phyloP scores from a whole-genome alignment of 208 protist species.

The Angomonas deanei region DNA sequence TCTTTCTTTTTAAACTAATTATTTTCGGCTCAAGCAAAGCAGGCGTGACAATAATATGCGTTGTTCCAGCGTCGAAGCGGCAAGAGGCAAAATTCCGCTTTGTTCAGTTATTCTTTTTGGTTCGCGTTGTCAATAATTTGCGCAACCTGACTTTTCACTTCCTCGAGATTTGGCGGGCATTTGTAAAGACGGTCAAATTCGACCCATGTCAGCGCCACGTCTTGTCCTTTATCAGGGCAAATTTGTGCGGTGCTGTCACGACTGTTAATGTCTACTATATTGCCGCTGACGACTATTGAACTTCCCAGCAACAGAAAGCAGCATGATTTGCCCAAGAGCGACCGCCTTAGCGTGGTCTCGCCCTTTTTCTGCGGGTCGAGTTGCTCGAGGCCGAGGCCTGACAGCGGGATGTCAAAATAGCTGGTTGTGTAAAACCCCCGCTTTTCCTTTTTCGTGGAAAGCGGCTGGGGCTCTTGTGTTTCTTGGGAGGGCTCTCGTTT shows the following conservation, averaged over 20 bases:
- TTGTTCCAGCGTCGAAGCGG: too few relatives aligned
- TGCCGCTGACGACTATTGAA: slow-evolving; percentile 42
- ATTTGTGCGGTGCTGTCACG: slow-evolving; percentile 28
- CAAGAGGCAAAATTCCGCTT: too few relatives aligned
- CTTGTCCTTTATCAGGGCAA: slow-evolving; percentile 37
- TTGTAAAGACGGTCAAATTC: slow-evolving; percentile 28
- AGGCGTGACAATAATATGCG: too few relatives aligned
- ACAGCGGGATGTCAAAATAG: slow-evolving; percentile 24
- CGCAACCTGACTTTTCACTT: slow-evolving; percentile 23
- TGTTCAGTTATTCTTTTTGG: too few relatives aligned
- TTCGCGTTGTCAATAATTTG: too few relatives aligned
- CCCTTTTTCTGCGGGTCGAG: not conserved
- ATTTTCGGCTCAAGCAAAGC: too few relatives aligned
- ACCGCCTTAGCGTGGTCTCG: slow-evolving; percentile 9
- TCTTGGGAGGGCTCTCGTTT: too few relatives aligned
- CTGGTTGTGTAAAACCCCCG: slow-evolving; percentile 22
- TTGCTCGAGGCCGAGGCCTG: slow-evolving; percentile 13
- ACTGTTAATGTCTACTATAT: slow-evolving; percentile 39
- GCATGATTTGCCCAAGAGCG: slow-evolving; percentile 25
- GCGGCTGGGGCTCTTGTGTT: too few relatives aligned
- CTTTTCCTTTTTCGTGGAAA: not conserved
- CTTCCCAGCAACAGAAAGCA: slow-evolving; percentile 52
- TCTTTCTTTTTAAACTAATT: too few relatives aligned
- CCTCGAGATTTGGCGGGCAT: slow-evolving; percentile 38
- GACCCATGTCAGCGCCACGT: slow-evolving; percentile 37